phyloP scores from a whole-genome alignment of 140 eudicot genomes.

The Anethum foeniculum region DNA sequence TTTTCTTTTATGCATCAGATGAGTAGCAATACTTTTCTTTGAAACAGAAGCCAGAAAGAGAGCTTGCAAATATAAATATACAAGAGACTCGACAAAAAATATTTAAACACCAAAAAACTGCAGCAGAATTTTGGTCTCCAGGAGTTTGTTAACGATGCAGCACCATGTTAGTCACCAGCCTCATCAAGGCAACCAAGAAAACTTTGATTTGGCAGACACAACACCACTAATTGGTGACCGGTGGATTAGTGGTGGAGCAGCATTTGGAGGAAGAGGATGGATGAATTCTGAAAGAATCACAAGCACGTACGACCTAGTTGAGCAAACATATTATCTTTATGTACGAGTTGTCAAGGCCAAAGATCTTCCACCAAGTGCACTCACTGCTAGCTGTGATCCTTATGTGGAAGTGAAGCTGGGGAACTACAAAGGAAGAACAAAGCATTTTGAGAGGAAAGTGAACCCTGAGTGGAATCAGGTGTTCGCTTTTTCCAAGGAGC shows the following conservation, averaged over 20 bases:
- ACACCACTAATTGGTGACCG: background rate
- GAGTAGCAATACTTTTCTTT: background rate
- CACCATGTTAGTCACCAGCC: background rate
- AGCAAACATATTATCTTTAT: constrained; percentile 4
- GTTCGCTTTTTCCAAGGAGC: constrained; percentile 7
- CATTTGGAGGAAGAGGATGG: constrained; percentile 10
- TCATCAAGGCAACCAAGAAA: constrained; percentile 3
- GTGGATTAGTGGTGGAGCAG: constrained; percentile 10
- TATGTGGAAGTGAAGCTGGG: constrained; percentile 10
- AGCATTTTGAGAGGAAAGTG: constrained; percentile 8
- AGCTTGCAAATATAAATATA: background rate
- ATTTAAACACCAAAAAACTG: background rate
- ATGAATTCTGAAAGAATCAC: background rate
- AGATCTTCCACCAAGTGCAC: constrained; percentile 1
- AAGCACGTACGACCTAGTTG: constrained; percentile 4
- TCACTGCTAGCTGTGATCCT: constrained; percentile 11
- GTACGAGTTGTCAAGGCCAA: constrained; percentile 10
- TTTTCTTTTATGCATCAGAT: background rate
- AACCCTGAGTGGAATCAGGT: constrained; percentile 12
- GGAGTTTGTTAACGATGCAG: background rate
- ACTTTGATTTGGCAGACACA: background rate
- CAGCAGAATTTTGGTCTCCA: background rate
- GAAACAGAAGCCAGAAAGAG: background rate
- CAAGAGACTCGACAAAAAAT: background rate
- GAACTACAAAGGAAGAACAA: constrained; percentile 5